phyloP scores from a whole-genome alignment of 2,329 filamentous ascomycete genomes.

The Botrytis elliptica region DNA sequence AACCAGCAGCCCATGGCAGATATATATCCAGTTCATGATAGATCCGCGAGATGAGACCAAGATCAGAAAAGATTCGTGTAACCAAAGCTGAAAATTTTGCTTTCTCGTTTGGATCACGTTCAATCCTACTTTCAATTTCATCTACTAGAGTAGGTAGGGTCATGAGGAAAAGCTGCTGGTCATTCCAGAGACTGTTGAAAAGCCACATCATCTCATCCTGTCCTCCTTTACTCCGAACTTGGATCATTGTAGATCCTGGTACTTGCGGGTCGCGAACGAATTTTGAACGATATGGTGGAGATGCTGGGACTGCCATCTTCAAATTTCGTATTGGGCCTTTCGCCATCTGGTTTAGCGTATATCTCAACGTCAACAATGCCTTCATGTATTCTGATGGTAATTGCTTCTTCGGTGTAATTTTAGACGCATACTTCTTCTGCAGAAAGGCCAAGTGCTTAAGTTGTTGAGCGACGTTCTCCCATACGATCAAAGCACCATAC shows the following conservation, averaged over 20 bases:
- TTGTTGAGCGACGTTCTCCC: constrained; percentile 29
- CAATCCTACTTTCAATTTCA: constrained; percentile 25
- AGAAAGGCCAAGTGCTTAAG: constrained; percentile 35
- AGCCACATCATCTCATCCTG: not conserved
- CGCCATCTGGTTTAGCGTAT: constrained; percentile 39
- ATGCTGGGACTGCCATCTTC: not conserved
- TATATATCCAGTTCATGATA: constrained; percentile 29
- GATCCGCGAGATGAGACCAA: constrained; percentile 26
- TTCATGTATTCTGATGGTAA: constrained; percentile 44
- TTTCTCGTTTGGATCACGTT: constrained; percentile 27
- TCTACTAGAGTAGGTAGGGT: constrained; percentile 28
- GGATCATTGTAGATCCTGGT: not conserved
- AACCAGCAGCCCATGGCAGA: constrained; percentile 28
- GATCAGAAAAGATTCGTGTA: constrained; percentile 22
- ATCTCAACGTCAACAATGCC: constrained; percentile 44
- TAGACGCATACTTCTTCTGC: constrained; percentile 38
- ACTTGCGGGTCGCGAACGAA: not conserved
- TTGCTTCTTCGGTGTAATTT: constrained; percentile 38
- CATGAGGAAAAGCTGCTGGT: not conserved
- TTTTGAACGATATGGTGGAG: not conserved
- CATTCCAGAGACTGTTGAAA: not conserved
- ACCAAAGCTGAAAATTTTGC: constrained; percentile 28
- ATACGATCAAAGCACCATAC: constrained; percentile 29
- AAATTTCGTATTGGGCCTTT: not conserved
- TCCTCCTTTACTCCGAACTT: not conserved